phyloP scores from a whole-genome alignment of 148 eudicot species.

The Cornus kousa region DNA sequence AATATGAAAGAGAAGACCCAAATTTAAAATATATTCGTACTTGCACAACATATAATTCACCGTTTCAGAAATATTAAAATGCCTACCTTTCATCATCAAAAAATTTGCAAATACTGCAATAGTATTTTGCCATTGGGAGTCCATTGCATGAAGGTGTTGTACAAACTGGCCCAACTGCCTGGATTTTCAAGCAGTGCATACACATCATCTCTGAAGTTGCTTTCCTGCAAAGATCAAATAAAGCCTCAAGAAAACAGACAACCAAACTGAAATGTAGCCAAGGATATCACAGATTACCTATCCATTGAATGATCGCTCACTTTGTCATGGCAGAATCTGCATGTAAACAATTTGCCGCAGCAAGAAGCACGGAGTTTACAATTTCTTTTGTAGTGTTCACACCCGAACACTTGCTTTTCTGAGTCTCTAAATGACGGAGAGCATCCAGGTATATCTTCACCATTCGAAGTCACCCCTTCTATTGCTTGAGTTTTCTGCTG shows the following conservation, averaged over 20 bases:
- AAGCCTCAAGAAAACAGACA: background rate
- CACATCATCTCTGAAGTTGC: constrained; percentile 97
- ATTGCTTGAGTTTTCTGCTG: constrained; percentile 74
- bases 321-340: constrained; percentile 93
- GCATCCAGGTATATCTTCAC: constrained; percentile 55
- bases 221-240: constrained; percentile 50
- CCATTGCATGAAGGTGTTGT: constrained; percentile 78
- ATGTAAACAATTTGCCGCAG: constrained; percentile 71
- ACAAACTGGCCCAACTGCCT: constrained; percentile 80
- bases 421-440: constrained; percentile 76
- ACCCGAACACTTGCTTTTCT: constrained; percentile 66
- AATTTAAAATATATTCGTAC: no score
- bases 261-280: background rate
- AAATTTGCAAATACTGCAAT: constrained; percentile 87
- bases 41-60: background rate
- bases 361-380: constrained; percentile 94
- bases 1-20: no score
- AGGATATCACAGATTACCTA: constrained; percentile 43
- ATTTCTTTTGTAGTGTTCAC: constrained; percentile 91
- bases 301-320: constrained; percentile 96
- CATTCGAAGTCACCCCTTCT: constrained; percentile 41
- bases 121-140: constrained; percentile 79
- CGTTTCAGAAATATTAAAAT: background rate
- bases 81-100: constrained; percentile 90
- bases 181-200: constrained; percentile 83